phyloP scores from a whole-genome alignment of 495 filamentous ascomycete species.

The Tetracladium setigerum region DNA sequence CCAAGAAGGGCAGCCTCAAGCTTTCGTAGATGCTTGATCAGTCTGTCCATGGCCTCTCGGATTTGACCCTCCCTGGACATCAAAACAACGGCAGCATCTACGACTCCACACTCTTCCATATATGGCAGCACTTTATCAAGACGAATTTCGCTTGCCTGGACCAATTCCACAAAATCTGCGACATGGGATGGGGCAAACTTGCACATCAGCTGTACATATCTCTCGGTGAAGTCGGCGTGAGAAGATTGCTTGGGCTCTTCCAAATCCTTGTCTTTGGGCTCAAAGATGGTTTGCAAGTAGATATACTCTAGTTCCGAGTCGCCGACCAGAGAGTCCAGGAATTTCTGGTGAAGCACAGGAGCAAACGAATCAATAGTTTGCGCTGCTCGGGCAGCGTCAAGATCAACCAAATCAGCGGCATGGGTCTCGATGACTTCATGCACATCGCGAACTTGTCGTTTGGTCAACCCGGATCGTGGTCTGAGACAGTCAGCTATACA shows the following conservation, averaged over 20 bases:
- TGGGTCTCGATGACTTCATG: conserved; percentile 61
- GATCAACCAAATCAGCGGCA: conserved; percentile 57
- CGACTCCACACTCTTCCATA: conserved; percentile 80
- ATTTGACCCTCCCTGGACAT: conserved; percentile 87
- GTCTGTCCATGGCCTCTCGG: conserved; percentile 71
- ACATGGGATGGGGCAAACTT: conserved; percentile 74
- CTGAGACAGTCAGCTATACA: conserved; percentile 77
- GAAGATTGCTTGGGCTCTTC: conserved; percentile 27
- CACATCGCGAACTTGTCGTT: conserved; percentile 70
- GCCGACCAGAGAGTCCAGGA: conserved; percentile 57
- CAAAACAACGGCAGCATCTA: conserved; percentile 88
- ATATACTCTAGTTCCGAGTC: conserved; percentile 60
- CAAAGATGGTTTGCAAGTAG: conserved; percentile 73
- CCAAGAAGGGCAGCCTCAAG: conserved; percentile 74
- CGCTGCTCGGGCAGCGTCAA: conserved; percentile 64
- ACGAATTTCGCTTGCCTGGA: conserved; percentile 73
- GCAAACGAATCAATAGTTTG: conserved; percentile 58
- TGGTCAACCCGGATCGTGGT: conserved; percentile 57
- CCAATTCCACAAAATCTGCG: conserved; percentile 69
- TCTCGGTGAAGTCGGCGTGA: conserved; percentile 59
- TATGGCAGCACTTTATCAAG: conserved; percentile 76
- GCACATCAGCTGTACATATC: conserved; percentile 88
- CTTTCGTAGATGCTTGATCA: conserved; percentile 68
- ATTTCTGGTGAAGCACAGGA: conserved; percentile 61
- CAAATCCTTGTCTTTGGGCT: conserved; percentile 46